Evolutionary conservation across 257 asterid genomes (phyloP).

Genomic region (Solanum bulbocastanum): DNA sequence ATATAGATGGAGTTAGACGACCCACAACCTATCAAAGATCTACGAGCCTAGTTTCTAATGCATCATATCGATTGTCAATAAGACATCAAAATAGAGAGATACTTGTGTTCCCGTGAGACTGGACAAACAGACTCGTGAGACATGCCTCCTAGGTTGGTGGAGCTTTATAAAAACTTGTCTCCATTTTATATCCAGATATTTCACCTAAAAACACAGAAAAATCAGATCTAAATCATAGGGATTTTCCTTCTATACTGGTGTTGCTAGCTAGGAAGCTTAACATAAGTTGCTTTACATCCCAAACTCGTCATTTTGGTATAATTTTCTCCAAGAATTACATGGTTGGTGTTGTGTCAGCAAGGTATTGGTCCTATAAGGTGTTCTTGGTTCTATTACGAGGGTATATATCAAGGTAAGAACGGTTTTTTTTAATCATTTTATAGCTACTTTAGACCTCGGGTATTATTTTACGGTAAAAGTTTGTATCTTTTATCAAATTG

Average conservation of each 20-base stretch:
- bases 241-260: not conserved
- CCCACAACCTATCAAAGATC: not conserved
- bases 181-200: not conserved
- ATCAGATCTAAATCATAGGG: not conserved
- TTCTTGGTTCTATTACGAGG: not conserved
- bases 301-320: not conserved
- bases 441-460: not conserved
- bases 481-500: not conserved
- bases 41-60: not conserved
- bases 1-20: not conserved
- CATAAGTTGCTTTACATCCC: not conserved
- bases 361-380: not conserved
- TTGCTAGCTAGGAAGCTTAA: not conserved
- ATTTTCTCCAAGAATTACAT: not conserved
- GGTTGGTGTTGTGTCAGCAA: not conserved
- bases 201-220: not conserved
- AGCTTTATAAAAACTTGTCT: not conserved
- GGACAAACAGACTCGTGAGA: not conserved
- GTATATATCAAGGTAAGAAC: not conserved
- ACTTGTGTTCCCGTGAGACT: not conserved
- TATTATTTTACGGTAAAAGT: not conserved
- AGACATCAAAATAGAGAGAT: not conserved
- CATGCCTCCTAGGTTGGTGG: not conserved
- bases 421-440: not conserved
- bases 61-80: not conserved